A percentile compares a stretch with the other conserved stretches of the same genome.
Conservation (phyloP, 1,284 basidiomycete species). For the Trichosporon sp. region DNA sequence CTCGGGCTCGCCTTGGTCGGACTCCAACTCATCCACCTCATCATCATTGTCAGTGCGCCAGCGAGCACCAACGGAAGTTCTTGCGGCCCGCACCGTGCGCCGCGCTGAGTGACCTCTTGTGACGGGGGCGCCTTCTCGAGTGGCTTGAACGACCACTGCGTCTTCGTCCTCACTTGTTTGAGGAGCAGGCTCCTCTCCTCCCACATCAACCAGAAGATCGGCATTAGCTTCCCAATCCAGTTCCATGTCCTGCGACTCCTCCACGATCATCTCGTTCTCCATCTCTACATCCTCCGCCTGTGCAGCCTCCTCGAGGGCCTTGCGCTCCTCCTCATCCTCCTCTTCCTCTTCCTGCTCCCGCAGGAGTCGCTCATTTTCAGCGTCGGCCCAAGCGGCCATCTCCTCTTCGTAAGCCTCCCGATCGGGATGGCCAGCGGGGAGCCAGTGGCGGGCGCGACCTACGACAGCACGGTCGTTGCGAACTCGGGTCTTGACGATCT, state of each 20-base stretch:
- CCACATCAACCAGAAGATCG: background rate
- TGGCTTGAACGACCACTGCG: background rate
- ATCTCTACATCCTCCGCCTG: background rate
- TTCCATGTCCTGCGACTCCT: background rate
- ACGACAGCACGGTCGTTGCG: constrained; percentile 35
- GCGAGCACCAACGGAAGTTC: background rate
- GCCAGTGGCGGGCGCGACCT: constrained; percentile 41
- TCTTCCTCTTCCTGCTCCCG: constrained; percentile 8
- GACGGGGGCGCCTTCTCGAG: background rate
- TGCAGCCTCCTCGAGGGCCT: background rate
- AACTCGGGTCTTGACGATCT: constrained; percentile 35
- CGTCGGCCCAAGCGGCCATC: background rate
- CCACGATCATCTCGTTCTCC: background rate
- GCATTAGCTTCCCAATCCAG: background rate
- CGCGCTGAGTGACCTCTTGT: background rate
- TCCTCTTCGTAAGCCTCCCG: constrained; percentile 25
- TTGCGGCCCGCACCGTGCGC: background rate
- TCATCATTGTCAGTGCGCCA: background rate
- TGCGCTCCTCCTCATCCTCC: constrained; percentile 23
- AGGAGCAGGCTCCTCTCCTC: too few relatives aligned
- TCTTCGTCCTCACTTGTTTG: background rate
- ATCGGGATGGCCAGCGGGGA: constrained; percentile 26
- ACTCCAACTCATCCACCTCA: background rate
- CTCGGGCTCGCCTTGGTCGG: background rate
- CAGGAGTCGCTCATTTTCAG: background rate